phyloP scores from a whole-genome alignment of 2,329 filamentous ascomycete species.

The Fusarium sp. region DNA sequence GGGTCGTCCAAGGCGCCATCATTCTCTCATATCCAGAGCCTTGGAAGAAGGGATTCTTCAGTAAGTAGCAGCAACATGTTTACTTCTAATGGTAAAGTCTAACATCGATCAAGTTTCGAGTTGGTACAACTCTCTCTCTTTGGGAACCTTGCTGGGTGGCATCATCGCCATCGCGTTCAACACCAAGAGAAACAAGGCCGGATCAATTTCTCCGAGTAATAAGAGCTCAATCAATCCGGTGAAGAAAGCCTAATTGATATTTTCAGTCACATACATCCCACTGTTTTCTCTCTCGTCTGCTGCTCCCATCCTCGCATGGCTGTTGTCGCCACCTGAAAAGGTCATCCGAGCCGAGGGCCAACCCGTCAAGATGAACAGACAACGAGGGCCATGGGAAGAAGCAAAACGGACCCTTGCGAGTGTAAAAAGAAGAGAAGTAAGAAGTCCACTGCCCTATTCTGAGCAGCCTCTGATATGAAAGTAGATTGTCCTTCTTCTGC shows the following conservation, averaged over 20 bases:
- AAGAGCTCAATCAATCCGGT: too few species aligned
- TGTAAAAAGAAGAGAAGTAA: neutral
- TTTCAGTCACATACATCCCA: neutral
- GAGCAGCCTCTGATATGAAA: too few species aligned
- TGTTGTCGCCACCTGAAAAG: neutral
- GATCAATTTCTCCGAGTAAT: neutral
- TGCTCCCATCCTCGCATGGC: neutral
- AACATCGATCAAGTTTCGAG: too few species aligned
- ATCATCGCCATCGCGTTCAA: neutral
- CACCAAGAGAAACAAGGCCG: neutral
- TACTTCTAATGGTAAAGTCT: too few species aligned
- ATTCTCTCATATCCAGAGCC: neutral
- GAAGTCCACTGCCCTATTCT: too few species aligned
- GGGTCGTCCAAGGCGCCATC: neutral
- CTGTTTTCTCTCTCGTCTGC: neutral
- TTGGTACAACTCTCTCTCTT: neutral
- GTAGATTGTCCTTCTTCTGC: neutral
- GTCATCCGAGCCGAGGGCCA: neutral
- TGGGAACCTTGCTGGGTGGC: neutral
- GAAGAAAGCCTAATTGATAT: neutral
- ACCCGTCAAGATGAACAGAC: neutral
- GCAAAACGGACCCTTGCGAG: neutral
- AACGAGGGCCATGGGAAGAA: neutral
- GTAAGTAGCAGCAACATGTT: neutral
- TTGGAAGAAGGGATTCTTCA: neutral